Conservation (phyloP, 139 green algal species). For the Penium margaritaceum region DNA sequence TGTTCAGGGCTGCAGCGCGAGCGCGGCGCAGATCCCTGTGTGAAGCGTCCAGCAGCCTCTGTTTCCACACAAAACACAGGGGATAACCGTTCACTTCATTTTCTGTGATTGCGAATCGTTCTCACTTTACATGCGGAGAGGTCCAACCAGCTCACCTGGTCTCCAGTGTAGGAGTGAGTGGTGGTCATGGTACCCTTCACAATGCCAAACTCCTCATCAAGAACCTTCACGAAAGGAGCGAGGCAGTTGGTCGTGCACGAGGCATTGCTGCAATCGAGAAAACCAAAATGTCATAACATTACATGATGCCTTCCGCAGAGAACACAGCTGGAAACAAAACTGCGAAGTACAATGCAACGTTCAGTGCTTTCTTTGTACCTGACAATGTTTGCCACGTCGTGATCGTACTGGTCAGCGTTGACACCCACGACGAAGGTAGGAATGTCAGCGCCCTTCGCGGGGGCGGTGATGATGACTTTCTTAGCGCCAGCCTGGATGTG, state of each 20-base stretch:
- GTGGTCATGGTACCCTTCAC: slow-evolving; percentile 99
- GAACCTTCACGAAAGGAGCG: slow-evolving; percentile 97
- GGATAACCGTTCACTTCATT: no score
- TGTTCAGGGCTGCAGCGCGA: slow-evolving; percentile 92
- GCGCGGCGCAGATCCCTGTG: slow-evolving; percentile 94
- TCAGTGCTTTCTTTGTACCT: no score
- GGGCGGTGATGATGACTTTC: slow-evolving; percentile 97
- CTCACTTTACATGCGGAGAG: no score
- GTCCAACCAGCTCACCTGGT: no score
- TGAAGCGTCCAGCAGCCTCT: slow-evolving; percentile 91
- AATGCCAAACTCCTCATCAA: slow-evolving; percentile 96
- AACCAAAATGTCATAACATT: no score
- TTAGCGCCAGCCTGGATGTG: slow-evolving; percentile 54
- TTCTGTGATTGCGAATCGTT: no score
- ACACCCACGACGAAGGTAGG: slow-evolving; percentile 97
- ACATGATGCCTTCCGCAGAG: no score
- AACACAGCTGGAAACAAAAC: no score
- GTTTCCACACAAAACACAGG: no score
- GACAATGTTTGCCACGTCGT: slow-evolving; percentile 51
- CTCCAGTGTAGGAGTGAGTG: slow-evolving; percentile 97
- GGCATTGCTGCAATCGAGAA: no score
- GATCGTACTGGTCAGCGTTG: slow-evolving; percentile 84
- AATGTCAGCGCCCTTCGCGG: slow-evolving; percentile 93
- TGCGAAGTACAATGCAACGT: no score
- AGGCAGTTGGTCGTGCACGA: slow-evolving; percentile 99